phyloP scores from a whole-genome alignment of 179 eudicot species.

The Silene coronaria region DNA sequence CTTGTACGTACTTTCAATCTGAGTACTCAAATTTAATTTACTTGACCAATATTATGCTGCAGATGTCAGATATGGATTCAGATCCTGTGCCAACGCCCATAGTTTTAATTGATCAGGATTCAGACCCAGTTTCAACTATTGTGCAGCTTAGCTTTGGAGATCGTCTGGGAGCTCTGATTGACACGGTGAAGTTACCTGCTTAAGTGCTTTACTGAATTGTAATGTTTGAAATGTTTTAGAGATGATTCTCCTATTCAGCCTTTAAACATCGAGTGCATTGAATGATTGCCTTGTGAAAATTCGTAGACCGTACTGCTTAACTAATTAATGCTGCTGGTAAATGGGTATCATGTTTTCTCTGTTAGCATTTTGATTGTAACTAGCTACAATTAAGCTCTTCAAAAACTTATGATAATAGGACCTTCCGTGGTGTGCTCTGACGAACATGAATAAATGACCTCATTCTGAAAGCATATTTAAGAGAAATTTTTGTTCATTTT shows the following conservation, averaged over 20 bases:
- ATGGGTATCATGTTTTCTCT: not conserved
- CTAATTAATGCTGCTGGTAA: not conserved
- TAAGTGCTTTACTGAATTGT: conserved; percentile 13
- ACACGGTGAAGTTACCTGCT: conserved; percentile 58
- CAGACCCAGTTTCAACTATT: conserved; percentile 71
- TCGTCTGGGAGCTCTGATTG: conserved; percentile 95
- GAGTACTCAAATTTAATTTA: not conserved
- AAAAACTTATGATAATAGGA: not conserved
- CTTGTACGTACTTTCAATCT: not conserved
- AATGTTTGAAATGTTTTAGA: conserved; percentile 2
- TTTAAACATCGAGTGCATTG: not conserved
- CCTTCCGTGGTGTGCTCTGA: too few relatives aligned
- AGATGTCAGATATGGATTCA: conserved; percentile 50
- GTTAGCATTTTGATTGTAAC: not conserved
- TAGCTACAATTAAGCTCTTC: not conserved
- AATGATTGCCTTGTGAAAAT: conserved; percentile 6
- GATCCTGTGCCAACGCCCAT: conserved; percentile 79
- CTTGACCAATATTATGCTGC: not conserved
- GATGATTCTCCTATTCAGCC: not conserved
- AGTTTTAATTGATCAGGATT: conserved; percentile 81
- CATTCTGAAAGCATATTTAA: too few relatives aligned
- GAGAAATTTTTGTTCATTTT: too few relatives aligned
- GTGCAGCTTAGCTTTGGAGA: conserved; percentile 97
- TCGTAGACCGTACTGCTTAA: not conserved
- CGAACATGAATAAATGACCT: too few relatives aligned